Evolutionary conservation across 2,329 filamentous ascomycete genomes (phyloP), one percentile per base, ranked within the genome.

Genomic region (Claviceps purpurea): DNA sequence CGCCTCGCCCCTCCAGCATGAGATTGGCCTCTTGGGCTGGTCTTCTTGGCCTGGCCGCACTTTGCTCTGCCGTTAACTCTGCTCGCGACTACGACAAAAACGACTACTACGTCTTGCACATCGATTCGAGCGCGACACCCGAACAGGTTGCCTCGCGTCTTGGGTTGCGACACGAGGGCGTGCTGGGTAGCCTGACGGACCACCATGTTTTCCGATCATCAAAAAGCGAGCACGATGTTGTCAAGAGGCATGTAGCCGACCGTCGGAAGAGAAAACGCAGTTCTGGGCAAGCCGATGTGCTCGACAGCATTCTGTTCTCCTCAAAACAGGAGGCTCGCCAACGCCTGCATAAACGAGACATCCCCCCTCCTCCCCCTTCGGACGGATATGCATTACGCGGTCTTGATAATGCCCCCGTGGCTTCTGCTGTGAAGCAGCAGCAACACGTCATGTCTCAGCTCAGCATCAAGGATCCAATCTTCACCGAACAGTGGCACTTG

Each of bases 401-500:
- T 40, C 52, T 51, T 1, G 47, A 42, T 11, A 43, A 55, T 16
- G 42, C 54, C 30, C 56, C 62, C 2, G 58, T 62, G 47, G 56
- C 61, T 49, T 64, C 70, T 47, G 79, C 80, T 3, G 70, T 84
- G 24, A 66, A 76, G 55, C 71, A 75, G 55, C 82, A 85, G 58
- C 67, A 76, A 48, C 68, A 76, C 5, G 71, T 94, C 47, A 82
- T 82, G 58, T 68, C 74, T 49, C 71, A 74, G 2, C 74, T 98
- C n/a, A 73, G 75, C 14, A 97, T 98, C 57, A 68, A 73, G 37
- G 93, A 98, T 62, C 93, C 93, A 18, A 95, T 95, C 50, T 98
- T 97, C 69, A 75, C 78, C 43, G 85, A 94, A 52, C 93, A 98
- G 69, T 98, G 93, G 93, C 93, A 98, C 75, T 73, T 98, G 47